Percentiles rank a stretch among this genome's conserved stretches.
These are phyloP conservation scores for Cercospora zeina DNA, from an alignment of 2,329 filamentous ascomycete species.

Conservation along the genomic window DNA sequence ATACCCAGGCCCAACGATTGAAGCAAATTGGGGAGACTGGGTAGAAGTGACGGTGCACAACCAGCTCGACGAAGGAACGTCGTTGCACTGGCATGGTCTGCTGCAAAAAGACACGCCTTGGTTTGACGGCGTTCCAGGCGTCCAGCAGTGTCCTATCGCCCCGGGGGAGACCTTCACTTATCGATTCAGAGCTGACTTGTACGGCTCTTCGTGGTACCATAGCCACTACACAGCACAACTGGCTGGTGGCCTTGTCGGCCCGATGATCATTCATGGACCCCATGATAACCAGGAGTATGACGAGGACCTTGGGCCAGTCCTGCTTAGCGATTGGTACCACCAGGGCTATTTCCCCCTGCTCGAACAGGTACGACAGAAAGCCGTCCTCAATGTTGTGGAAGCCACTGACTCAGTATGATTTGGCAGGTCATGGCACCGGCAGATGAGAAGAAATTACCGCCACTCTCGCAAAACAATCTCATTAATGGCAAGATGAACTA, in stretches of 20 bases:
- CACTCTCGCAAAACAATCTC: conserved; percentile 36
- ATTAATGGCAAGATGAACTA: conserved; percentile 37
- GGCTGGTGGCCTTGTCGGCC: conserved; percentile 46
- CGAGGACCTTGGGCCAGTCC: conserved; percentile 47
- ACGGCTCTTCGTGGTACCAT: conserved; percentile 39
- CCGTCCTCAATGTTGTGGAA: background rate
- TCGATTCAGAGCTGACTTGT: conserved; percentile 45
- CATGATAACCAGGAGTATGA: conserved; percentile 45
- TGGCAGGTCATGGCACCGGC: conserved; percentile 36
- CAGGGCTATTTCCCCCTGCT: conserved; percentile 37
- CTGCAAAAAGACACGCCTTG: conserved; percentile 55
- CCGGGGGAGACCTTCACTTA: conserved; percentile 43
- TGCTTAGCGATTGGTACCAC: conserved; percentile 50
- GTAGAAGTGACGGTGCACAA: conserved; percentile 43
- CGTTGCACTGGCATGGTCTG: conserved; percentile 56
- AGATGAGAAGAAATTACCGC: conserved; percentile 28
- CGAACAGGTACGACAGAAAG: conserved; percentile 18
- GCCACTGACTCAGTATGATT: background rate
- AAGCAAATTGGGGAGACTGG: conserved; percentile 43
- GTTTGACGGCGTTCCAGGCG: conserved; percentile 52
- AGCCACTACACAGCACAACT: conserved; percentile 46
- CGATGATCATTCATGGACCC: conserved; percentile 50
- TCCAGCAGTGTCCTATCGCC: conserved; percentile 51
- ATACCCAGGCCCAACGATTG: conserved; percentile 41
- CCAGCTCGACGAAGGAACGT: conserved; percentile 46